Evolutionary conservation across 108 stramenopile genomes (phyloP).

Genomic region (Nitzschia palea): DNA sequence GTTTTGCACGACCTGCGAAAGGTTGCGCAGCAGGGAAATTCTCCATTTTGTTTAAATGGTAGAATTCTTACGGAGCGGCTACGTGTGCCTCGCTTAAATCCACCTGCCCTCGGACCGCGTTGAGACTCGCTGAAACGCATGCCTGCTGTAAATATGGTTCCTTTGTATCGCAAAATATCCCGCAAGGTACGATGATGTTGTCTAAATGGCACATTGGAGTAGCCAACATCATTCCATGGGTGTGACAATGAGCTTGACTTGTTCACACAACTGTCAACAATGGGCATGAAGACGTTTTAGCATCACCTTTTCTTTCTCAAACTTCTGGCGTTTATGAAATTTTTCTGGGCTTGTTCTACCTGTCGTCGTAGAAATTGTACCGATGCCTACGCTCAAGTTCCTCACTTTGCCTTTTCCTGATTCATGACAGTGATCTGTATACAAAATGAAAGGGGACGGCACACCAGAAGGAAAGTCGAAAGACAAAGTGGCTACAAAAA

Average conservation of each 20-base stretch:
- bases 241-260: slow-evolving; percentile 1
- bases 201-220: slow-evolving; percentile 8
- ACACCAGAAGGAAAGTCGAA: slow-evolving; percentile 17
- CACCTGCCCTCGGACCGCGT: neutral
- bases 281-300: too few species aligned
- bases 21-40: too few species aligned
- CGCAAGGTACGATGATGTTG: slow-evolving; percentile 17
- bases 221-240: slow-evolving; percentile 1
- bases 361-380: neutral
- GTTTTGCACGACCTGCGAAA: too few species aligned
- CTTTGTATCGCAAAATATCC: slow-evolving; percentile 2
- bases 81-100: neutral
- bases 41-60: too few species aligned
- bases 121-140: slow-evolving; percentile 19
- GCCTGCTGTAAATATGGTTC: slow-evolving; percentile 7
- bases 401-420: neutral
- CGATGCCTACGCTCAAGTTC: neutral
- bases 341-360: too few species aligned
- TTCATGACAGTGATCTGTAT: neutral
- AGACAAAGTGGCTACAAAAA: slow-evolving; percentile 40
- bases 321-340: too few species aligned
- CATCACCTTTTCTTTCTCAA: too few species aligned
- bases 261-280: too few species aligned
- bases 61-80: too few species aligned
- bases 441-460: slow-evolving; percentile 6